Conservation (phyloP, 2,329 filamentous ascomycete genomes). For the Clarireedia paspali region DNA sequence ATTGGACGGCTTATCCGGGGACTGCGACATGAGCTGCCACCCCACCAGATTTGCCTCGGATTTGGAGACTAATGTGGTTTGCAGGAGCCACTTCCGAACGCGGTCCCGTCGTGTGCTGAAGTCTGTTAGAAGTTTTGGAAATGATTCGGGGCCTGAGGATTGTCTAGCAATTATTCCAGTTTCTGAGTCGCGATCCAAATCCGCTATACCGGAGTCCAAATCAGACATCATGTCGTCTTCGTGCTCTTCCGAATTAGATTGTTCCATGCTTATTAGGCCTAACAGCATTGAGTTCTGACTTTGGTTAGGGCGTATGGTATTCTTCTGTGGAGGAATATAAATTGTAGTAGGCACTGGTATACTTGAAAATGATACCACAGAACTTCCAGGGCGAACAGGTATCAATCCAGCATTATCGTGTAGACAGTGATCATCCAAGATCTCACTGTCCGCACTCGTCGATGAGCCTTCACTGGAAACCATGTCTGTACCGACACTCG, state of each 20-base stretch:
- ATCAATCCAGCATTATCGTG: background rate
- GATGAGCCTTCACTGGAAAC: background rate
- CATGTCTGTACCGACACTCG: background rate
- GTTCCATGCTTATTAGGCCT: background rate
- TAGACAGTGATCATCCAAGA: background rate
- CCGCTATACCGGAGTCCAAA: conserved; percentile 13
- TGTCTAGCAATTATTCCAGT: background rate
- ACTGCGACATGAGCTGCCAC: conserved; percentile 12
- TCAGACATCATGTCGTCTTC: background rate
- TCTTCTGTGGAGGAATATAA: background rate
- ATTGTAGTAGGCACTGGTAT: background rate
- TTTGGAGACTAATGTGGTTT: conserved; percentile 14
- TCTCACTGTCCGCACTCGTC: background rate
- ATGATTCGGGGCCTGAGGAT: conserved; percentile 11
- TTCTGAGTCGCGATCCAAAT: background rate
- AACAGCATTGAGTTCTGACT: background rate
- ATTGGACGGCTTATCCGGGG: conserved; percentile 14
- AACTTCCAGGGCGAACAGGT: background rate
- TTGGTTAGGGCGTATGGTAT: background rate
- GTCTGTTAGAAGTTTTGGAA: conserved; percentile 14
- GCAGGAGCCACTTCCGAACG: conserved; percentile 21
- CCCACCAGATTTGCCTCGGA: conserved; percentile 16
- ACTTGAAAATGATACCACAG: background rate
- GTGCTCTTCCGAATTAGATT: too few relatives aligned
- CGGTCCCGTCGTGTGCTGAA: conserved; percentile 18